Conservation (phyloP, 805 yeast species). For the Kuraishia floccosa region DNA sequence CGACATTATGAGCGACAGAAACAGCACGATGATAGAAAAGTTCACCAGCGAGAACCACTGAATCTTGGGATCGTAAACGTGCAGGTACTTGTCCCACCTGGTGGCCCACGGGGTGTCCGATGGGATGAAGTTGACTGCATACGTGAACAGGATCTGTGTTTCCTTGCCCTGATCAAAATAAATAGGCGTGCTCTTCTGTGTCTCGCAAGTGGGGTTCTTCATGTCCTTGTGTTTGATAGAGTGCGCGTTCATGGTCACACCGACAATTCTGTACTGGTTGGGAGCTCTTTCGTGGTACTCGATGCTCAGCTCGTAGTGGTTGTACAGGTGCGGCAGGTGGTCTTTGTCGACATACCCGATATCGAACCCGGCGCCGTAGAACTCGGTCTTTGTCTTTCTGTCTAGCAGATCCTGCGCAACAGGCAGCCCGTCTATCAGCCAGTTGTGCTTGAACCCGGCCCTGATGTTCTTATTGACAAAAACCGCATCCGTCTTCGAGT, state of each 20-base stretch:
- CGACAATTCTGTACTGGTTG: constrained; percentile 76
- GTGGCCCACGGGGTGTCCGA: constrained; percentile 90
- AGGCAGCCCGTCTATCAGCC: constrained; percentile 94
- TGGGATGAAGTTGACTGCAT: constrained; percentile 63
- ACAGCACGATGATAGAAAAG: constrained; percentile 70
- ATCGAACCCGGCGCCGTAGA: constrained; percentile 74
- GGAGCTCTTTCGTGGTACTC: constrained; percentile 75
- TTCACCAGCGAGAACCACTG: constrained; percentile 93
- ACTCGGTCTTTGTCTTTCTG: constrained; percentile 42
- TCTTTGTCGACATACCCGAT: constrained; percentile 59
- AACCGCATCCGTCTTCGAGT: constrained; percentile 53
- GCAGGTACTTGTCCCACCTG: constrained; percentile 95
- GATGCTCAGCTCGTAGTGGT: constrained; percentile 69
- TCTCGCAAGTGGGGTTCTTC: constrained; percentile 9
- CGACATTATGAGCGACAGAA: constrained; percentile 66
- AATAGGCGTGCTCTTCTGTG: constrained; percentile 24
- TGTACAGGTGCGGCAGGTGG: constrained; percentile 47
- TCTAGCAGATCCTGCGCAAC: constrained; percentile 62
- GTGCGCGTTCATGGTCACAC: constrained; percentile 66
- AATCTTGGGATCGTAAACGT: constrained; percentile 82
- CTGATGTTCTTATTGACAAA: constrained; percentile 73
- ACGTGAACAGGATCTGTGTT: constrained; percentile 65
- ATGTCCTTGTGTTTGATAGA: constrained; percentile 26
- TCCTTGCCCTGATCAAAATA: constrained; percentile 35
- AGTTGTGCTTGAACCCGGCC: constrained; percentile 79